A percentile compares a stretch with the other conserved stretches of the same genome.
Evolutionary conservation across 2,329 filamentous ascomycete genomes (phyloP).

Genomic region (Hawksworthiomyces lignivorus): DNA sequence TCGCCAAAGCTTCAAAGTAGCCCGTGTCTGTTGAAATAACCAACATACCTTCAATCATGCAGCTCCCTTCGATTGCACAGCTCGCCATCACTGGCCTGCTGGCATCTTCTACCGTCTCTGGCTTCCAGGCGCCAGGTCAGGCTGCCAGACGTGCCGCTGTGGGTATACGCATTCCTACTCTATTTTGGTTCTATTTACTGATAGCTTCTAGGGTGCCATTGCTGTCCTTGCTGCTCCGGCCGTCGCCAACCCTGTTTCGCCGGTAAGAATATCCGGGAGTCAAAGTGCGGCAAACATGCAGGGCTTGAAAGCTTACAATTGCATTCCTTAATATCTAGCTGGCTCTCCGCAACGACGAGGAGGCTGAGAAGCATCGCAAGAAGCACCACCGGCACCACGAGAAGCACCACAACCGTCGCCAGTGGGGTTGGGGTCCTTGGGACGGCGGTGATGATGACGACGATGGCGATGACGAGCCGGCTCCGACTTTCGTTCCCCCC

Average conservation of each 20-base stretch:
- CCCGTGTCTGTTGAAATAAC: no score
- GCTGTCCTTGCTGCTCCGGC: constrained; percentile 9
- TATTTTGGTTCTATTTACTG: not conserved
- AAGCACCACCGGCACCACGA: constrained; percentile 3
- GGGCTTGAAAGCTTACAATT: not conserved
- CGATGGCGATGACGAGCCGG: constrained; percentile 6
- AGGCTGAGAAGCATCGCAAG: constrained; percentile 6
- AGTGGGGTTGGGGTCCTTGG: constrained; percentile 7
- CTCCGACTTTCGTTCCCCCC: not conserved
- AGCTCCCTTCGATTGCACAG: constrained; percentile 10
- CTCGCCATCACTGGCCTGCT: constrained; percentile 11
- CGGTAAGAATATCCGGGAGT: constrained; percentile 4
- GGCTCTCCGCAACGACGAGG: constrained; percentile 7
- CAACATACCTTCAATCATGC: constrained; percentile 2
- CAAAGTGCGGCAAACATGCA: no score
- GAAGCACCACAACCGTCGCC: constrained; percentile 3
- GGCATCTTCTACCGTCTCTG: constrained; percentile 7
- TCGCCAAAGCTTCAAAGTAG: no score
- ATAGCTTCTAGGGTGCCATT: constrained; percentile 9
- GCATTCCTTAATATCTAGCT: not conserved
- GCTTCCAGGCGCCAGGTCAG: constrained; percentile 6
- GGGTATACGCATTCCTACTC: not conserved
- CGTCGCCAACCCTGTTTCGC: constrained; percentile 8
- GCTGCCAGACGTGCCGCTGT: constrained; percentile 11
- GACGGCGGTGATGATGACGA: constrained; percentile 4